phyloP scores from a whole-genome alignment of 768 basidiomycete genomes.

The Astraeus odoratus region DNA sequence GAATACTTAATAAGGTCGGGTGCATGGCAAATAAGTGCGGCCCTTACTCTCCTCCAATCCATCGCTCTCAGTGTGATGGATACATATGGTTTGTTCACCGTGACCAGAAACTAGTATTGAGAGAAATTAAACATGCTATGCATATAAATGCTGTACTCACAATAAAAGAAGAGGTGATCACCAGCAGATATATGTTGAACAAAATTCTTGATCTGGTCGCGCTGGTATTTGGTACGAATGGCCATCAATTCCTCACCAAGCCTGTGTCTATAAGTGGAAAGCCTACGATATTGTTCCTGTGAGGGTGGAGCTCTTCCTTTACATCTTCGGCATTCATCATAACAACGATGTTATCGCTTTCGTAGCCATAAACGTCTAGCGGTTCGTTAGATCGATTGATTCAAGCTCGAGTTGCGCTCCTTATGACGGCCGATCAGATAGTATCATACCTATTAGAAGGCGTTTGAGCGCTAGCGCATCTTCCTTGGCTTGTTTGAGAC shows the following conservation, averaged over 20 bases:
- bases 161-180: constrained; percentile 54
- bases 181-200: constrained; percentile 37
- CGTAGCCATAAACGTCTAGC: constrained; percentile 34
- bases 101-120: constrained; percentile 42
- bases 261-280: not conserved
- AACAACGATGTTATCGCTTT: constrained; percentile 32
- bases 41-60: constrained; percentile 44
- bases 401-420: not conserved
- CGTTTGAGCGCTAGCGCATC: constrained; percentile 10
- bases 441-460: constrained; percentile 18
- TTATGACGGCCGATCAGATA: not conserved
- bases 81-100: constrained; percentile 36
- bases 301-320: constrained; percentile 30
- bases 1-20: constrained; percentile 1
- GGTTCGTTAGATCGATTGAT: constrained; percentile 1
- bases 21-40: not conserved
- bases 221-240: constrained; percentile 21
- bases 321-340: constrained; percentile 34
- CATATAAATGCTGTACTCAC: constrained; percentile 24
- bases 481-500: constrained; percentile 9
- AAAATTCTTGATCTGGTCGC: constrained; percentile 35
- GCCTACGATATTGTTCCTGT: constrained; percentile 40
- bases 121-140: not conserved
- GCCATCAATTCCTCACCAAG: not conserved
- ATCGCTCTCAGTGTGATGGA: constrained; percentile 41